Base-by-base conservation (phyloP, 345 rosid genomes). In the Hirschfeldia incana region DNA sequence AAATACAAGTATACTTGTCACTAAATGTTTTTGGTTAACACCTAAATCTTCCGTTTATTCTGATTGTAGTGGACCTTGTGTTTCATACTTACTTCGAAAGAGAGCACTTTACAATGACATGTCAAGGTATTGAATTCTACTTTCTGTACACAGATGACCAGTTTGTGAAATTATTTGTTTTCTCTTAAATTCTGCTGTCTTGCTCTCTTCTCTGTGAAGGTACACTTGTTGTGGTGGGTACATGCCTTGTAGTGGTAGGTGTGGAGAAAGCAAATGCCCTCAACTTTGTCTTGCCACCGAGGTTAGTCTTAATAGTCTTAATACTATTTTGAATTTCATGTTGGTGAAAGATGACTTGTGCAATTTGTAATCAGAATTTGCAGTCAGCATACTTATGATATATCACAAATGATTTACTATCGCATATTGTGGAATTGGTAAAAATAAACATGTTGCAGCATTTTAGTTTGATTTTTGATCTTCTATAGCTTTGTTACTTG, bases 171-270 rank as follows among this genome's bases (percentile, higher is more conserved):
- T 42, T 55, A 32, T 46, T 33, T 61, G 15, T 61, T 60, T 67
- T 49, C 30, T 62, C 87, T 26, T 36, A 30, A 63, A 66, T 81
- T 79, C 93, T 92, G 46, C 84, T 85, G 34, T 17, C 10, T 79
- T 69, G 77, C 63, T 76, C 65, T 21, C 6, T 27, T 21, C 21
- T 78, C 65, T 15, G 13, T 65, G 6, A 78, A 95, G 98, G 89
- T 96, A 96, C 72, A 89, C 89, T 30, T 96, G 99, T 30, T 96
- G 99, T 82, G 99, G 94, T 80, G 98, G 99, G 39, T 96, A 92
- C 75, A 87, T 92, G 99, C 99, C 99, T 28, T 96, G 98, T 53
- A 93, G 98, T 76, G 97, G 97, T 59, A 85, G 80, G 77, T 92
- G 97, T 67, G 93, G 91, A 55, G 97, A 92, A 85, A 87, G 92